Evolutionary conservation across 345 rosid species (phyloP), one percentile per base, ranked within the genome.

Genomic region (Gossypium turneri): DNA sequence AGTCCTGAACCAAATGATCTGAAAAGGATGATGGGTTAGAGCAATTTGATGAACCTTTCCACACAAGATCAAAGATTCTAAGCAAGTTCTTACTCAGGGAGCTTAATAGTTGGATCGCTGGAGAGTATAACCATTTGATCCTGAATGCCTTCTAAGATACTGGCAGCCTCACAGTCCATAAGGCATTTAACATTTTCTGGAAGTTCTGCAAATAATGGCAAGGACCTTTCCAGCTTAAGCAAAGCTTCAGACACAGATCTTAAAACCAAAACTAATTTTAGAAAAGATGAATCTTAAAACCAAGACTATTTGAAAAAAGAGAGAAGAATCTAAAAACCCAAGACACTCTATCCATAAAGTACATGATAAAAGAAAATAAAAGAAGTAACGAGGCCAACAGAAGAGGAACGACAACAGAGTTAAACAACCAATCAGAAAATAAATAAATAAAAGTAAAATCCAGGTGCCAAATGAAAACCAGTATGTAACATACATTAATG

Each of bases 131-230:
- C 87, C 86, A 95, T 86, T 76, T 90, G 94, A 58, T 85, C 98
- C 84, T 93, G 96, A 79, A 93, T 82, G 57, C 88, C 92, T 79
- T 87, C 83, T 57, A 95, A 85, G 72, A 89, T 77, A 72, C 79
- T 71, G 72, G 90, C 84, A 76, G 94, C 98, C 82, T 95, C 99
- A 82, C 94, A 86, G 70, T 95, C 93, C 97, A 90, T 90, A 79
- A 95, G 9, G 82, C 94, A 93, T 81, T 82, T 82, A 58, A 86
- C 89, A 80, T 83, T 82, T 77, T 82, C 84, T n/a, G 94, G 96
- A 79, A 95, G 90, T 66, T 95, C 99, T 93, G 83, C 73, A 72
- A 67, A 76, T 45, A 41, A 34, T 19, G 8, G 48, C 4, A 41
- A 51, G 65, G 74, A 58, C 2, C 57, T 72, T 68, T 62, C 55